Percentiles rank a stretch among this genome's conserved stretches.
Evolutionary conservation across 2,329 filamentous ascomycete genomes (phyloP).

Genomic region (Penicillium digitatum): DNA sequence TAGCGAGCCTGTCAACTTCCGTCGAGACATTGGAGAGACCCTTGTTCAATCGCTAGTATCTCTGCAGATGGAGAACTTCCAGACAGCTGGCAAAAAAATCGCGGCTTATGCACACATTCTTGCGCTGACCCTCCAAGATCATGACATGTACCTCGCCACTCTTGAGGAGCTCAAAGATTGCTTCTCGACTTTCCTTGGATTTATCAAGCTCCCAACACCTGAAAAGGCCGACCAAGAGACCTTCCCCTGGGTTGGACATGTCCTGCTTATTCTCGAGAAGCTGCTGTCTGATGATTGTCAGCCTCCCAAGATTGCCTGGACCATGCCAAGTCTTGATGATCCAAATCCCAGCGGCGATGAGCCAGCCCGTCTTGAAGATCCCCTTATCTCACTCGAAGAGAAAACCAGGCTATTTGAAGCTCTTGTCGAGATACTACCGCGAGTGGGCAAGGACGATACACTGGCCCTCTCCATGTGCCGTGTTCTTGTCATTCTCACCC

Average conservation of each 20-base stretch:
- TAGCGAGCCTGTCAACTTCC: constrained; percentile 54
- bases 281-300: constrained; percentile 85
- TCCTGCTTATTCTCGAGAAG: constrained; percentile 84
- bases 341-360: constrained; percentile 49
- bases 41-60: constrained; percentile 78
- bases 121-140: constrained; percentile 80
- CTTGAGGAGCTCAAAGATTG: constrained; percentile 71
- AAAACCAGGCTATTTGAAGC: constrained; percentile 69
- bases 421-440: constrained; percentile 78
- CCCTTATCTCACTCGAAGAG: constrained; percentile 61
- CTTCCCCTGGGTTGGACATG: constrained; percentile 88
- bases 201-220: constrained; percentile 63
- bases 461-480: constrained; percentile 79
- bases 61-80: constrained; percentile 55
- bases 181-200: constrained; percentile 69
- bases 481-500: constrained; percentile 81
- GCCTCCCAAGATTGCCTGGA: constrained; percentile 71
- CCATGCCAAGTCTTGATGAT: constrained; percentile 47
- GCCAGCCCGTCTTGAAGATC: constrained; percentile 58
- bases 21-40: constrained; percentile 74
- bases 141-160: constrained; percentile 72
- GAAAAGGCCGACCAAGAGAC: constrained; percentile 68
- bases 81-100: constrained; percentile 63
- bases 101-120: constrained; percentile 89
- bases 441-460: constrained; percentile 80